Conservation (phyloP, 2,329 filamentous ascomycete genomes). For the Beauveria varroae region DNA sequence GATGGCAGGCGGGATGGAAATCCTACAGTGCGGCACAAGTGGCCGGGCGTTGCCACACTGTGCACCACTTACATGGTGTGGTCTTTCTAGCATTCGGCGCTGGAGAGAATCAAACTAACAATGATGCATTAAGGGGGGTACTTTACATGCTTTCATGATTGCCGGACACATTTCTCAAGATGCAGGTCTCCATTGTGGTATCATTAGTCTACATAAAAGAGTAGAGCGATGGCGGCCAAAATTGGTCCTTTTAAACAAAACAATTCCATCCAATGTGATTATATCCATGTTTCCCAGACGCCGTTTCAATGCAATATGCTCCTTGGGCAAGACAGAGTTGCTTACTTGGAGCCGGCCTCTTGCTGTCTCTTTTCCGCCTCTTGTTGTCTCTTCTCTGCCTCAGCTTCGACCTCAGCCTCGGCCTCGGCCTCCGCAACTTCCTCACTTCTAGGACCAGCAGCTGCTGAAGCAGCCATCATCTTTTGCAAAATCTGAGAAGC, state of each 20-base stretch:
- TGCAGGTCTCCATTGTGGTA: background rate
- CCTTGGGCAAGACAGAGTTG: background rate
- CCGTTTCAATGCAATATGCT: conserved; percentile 3
- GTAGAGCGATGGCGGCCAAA: background rate
- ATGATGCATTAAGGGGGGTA: no score
- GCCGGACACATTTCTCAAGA: no score
- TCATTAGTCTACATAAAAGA: background rate
- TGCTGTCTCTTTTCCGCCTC: background rate
- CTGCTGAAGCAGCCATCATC: background rate
- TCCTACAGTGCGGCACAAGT: background rate
- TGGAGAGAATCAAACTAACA: no score
- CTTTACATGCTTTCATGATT: no score
- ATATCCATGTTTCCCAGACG: background rate
- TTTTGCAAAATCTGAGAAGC: conserved; percentile 51
- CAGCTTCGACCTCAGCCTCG: background rate
- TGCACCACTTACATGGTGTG: background rate
- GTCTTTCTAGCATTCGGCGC: no score
- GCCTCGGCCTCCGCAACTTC: conserved; percentile 6
- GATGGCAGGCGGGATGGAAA: background rate
- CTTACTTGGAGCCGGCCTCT: background rate
- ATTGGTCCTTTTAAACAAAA: background rate
- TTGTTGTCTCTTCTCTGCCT: background rate
- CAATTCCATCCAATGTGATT: background rate
- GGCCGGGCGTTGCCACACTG: background rate
- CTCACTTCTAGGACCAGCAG: conserved; percentile 12